Conservation (phyloP, 306 rosid species). For the Castanea sativa region DNA sequence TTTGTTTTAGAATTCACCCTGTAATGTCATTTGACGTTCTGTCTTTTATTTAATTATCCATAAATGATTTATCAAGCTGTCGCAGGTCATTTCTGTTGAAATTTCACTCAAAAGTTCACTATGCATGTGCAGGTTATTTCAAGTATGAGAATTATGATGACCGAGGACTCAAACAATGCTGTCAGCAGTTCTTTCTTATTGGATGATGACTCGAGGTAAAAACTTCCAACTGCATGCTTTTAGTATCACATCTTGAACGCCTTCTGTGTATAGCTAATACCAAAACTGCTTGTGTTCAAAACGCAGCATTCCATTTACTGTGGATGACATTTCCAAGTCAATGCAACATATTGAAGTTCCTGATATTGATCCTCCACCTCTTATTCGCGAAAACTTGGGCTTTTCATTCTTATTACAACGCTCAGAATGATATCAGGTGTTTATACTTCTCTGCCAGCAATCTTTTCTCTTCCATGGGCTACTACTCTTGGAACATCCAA, state of each 20-base stretch:
- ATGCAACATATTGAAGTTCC: slow-evolving; percentile 82
- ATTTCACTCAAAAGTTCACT: neutral
- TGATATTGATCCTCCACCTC: slow-evolving; percentile 90
- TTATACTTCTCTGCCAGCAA: neutral
- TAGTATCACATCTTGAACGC: neutral
- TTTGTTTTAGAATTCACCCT: too few species aligned
- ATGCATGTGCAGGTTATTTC: slow-evolving; percentile 60
- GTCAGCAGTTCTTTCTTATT: slow-evolving; percentile 95
- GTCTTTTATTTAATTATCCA: too few species aligned
- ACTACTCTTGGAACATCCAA: slow-evolving; percentile 28
- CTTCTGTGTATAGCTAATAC: too few species aligned
- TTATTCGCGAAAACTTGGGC: slow-evolving; percentile 95
- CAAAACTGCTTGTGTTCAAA: neutral
- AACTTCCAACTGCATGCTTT: slow-evolving; percentile 30
- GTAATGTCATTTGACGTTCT: too few species aligned
- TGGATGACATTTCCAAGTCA: slow-evolving; percentile 95
- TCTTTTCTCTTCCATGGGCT: slow-evolving; percentile 18
- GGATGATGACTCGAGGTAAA: slow-evolving; percentile 95
- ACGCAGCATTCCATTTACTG: slow-evolving; percentile 93
- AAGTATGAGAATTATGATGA: slow-evolving; percentile 87
- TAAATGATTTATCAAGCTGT: neutral
- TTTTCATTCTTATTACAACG: slow-evolving; percentile 88
- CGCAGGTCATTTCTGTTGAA: neutral
- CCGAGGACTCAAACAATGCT: slow-evolving; percentile 88
- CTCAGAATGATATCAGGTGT: slow-evolving; percentile 49